Conservation (phyloP, 2,329 filamentous ascomycete genomes). For the Microsporum canis region DNA sequence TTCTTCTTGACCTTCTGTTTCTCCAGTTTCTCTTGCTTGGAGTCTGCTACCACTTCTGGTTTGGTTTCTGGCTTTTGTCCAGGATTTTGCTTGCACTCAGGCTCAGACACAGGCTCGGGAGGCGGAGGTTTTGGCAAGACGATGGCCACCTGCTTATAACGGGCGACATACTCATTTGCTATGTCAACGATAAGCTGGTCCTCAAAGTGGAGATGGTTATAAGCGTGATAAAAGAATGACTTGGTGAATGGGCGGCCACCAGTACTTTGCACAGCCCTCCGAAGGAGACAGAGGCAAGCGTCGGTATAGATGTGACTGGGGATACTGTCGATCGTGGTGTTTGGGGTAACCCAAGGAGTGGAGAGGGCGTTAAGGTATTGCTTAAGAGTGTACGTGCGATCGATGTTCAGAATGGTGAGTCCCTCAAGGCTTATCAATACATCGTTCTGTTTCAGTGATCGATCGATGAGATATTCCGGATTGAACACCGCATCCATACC, state of each 20-base stretch:
- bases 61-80: conserved; percentile 15
- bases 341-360: conserved; percentile 11
- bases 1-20: neutral
- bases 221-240: conserved; percentile 34
- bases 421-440: conserved; percentile 36
- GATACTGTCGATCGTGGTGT: conserved; percentile 12
- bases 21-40: neutral
- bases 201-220: conserved; percentile 31
- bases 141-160: conserved; percentile 30
- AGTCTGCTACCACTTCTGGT: neutral
- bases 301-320: conserved; percentile 26
- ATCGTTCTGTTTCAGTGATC: conserved; percentile 36
- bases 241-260: conserved; percentile 34
- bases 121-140: conserved; percentile 19
- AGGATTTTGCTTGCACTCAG: conserved; percentile 13
- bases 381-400: conserved; percentile 37
- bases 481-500: conserved; percentile 4
- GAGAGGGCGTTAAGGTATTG: conserved; percentile 32
- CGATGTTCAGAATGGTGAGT: conserved; percentile 34
- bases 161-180: conserved; percentile 25
- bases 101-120: conserved; percentile 12
- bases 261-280: conserved; percentile 31
- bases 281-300: conserved; percentile 32
- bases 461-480: conserved; percentile 30
- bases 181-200: conserved; percentile 29